Percentiles rank a stretch among this genome's conserved stretches.
Evolutionary conservation across 2,329 filamentous ascomycete species (phyloP).

Genomic region (Bipolaris oryzae): DNA sequence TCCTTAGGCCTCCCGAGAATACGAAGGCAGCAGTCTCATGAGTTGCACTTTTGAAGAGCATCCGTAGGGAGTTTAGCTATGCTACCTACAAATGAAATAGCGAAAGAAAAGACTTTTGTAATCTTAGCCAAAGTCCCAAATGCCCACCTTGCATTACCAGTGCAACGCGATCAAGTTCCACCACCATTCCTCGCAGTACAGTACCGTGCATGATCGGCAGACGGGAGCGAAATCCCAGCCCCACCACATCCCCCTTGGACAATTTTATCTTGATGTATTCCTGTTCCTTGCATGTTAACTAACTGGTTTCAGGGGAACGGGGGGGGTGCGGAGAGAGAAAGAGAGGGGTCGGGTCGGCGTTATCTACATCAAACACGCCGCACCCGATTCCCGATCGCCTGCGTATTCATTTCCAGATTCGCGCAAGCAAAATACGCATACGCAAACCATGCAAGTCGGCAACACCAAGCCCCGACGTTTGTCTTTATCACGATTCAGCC

Average conservation of each 20-base stretch:
- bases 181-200: not conserved
- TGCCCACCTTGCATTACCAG: not conserved
- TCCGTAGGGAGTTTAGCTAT: not conserved
- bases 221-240: not conserved
- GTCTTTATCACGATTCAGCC: too few relatives aligned
- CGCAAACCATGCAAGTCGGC: too few relatives aligned
- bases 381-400: too few relatives aligned
- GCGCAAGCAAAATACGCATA: too few relatives aligned
- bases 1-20: not conserved
- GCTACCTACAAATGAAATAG: not conserved
- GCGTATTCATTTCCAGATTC: too few relatives aligned
- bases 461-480: too few relatives aligned
- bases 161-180: not conserved
- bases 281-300: not conserved
- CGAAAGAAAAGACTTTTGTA: not conserved
- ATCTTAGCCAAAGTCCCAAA: not conserved
- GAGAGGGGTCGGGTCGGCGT: too few relatives aligned
- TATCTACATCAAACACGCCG: too few relatives aligned
- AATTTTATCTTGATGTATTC: not conserved
- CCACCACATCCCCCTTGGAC: not conserved
- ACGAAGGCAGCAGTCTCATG: too few relatives aligned
- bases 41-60: not conserved
- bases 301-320: not conserved
- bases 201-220: not conserved
- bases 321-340: too few relatives aligned